These are phyloP conservation scores for Nothophaeocryptopus gaeumannii DNA, from an alignment of 2,329 filamentous ascomycete genomes.

Conservation along the genomic window DNA sequence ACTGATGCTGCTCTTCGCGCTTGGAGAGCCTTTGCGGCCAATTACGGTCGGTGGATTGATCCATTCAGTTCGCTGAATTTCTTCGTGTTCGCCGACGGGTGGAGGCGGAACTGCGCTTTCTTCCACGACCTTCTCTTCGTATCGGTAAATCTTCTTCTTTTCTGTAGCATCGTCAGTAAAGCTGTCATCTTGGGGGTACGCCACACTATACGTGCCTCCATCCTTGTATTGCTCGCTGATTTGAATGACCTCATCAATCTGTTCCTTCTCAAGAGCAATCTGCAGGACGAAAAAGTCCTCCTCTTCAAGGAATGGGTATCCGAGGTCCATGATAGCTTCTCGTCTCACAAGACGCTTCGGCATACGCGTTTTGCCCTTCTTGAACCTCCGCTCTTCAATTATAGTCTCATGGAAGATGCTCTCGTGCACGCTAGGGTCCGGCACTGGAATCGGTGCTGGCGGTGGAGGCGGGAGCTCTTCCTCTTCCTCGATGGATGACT, in stretches of 20 bases:
- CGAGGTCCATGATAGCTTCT: conserved; percentile 75
- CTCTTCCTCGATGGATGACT: conserved; percentile 24
- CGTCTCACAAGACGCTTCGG: conserved; percentile 76
- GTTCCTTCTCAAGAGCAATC: conserved; percentile 80
- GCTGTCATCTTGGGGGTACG: neutral
- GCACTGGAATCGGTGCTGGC: conserved; percentile 11
- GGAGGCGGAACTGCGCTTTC: conserved; percentile 22
- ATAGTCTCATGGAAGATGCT: conserved; percentile 25
- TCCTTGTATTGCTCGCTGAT: conserved; percentile 71
- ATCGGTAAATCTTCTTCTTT: conserved; percentile 37
- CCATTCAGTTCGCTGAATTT: conserved; percentile 38
- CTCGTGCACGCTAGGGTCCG: conserved; percentile 17
- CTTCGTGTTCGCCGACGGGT: conserved; percentile 32
- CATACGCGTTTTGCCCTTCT: conserved; percentile 84
- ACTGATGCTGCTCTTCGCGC: conserved; percentile 28
- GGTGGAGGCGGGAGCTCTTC: conserved; percentile 12
- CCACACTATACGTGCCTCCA: conserved; percentile 36
- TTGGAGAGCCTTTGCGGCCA: conserved; percentile 26
- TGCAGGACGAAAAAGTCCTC: conserved; percentile 77
- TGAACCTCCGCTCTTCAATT: conserved; percentile 32
- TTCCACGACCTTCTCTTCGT: conserved; percentile 32
- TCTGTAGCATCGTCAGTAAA: conserved; percentile 29
- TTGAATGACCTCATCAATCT: conserved; percentile 86
- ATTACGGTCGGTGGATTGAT: conserved; percentile 39
- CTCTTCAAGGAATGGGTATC: conserved; percentile 86